These are phyloP conservation scores for Coniochaeta hoffmannii DNA, from an alignment of 2,329 filamentous ascomycete species.

Conservation along the genomic window DNA sequence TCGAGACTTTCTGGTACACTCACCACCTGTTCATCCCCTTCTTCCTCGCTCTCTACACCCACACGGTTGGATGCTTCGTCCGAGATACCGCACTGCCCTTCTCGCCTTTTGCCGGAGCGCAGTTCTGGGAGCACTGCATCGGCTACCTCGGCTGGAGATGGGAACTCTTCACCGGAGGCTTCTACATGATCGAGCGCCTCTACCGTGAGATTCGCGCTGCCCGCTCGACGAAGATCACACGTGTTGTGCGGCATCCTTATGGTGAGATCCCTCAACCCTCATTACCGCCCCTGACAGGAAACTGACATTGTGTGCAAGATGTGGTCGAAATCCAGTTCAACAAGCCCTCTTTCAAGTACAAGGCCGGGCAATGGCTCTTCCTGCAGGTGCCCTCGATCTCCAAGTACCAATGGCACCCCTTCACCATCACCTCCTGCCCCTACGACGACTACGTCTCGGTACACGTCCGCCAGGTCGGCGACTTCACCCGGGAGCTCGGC, in stretches of 20 bases:
- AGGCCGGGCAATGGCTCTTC: constrained; percentile 97
- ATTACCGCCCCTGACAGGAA: not conserved
- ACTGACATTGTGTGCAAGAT: constrained; percentile 43
- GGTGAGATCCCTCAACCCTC: constrained; percentile 42
- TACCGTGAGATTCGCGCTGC: constrained; percentile 85
- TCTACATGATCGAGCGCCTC: constrained; percentile 82
- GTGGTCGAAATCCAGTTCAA: constrained; percentile 95
- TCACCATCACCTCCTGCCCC: constrained; percentile 97
- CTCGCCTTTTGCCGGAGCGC: constrained; percentile 75
- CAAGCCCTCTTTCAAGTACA: constrained; percentile 97
- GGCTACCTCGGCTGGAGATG: constrained; percentile 97
- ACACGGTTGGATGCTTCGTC: constrained; percentile 94
- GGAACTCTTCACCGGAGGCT: constrained; percentile 78
- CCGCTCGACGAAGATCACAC: constrained; percentile 80
- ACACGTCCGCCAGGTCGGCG: constrained; percentile 92
- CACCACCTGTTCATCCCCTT: constrained; percentile 99
- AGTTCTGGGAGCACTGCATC: constrained; percentile 88
- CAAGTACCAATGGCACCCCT: constrained; percentile 92
- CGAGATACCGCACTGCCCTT: constrained; percentile 65
- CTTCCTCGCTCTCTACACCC: constrained; percentile 86
- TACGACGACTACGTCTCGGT: constrained; percentile 92
- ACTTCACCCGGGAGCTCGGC: constrained; percentile 91
- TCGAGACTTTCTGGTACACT: constrained; percentile 98
- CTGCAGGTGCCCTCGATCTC: constrained; percentile 87
- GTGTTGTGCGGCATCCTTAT: constrained; percentile 92